Evolutionary conservation across 2,329 filamentous ascomycete genomes (phyloP), one percentile per base, ranked within the genome.

Genomic region (Aspergillus japonicus): DNA sequence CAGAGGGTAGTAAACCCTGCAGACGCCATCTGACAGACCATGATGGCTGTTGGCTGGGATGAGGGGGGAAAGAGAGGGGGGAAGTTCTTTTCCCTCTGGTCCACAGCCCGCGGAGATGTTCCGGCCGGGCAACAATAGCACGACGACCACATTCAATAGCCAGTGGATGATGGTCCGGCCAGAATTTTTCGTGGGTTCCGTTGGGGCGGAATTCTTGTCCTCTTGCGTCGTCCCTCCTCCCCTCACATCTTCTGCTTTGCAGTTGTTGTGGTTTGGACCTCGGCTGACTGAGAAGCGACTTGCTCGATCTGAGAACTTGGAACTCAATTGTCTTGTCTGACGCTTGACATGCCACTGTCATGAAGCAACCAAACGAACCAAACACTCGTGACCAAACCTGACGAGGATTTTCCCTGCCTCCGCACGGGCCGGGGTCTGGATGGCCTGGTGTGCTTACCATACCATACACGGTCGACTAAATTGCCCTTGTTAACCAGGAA

Each of bases 381-480:
- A 35, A 35, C 12, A 35, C 33, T 35, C 39, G 39, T 44, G 39
- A 44, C 39, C 39, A 44, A 19, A 19, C 39, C 39, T n/a, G 39
- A 44, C 39, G 39, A 44, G 39, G 39, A 44, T 44, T 19, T 44
- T 19, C 39, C 39, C 39, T 44, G 39, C 39, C 16, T 44, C 39
- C 39, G 39, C 39, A 44, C 39, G 14, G 39, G 39, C 39, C 39
- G 39, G 14, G 39, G 39, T 44, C n/a, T 44, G 39, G n/a, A 44
- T 44, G 14, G 39, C 14, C 19, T 23, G n/a, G 21, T 29, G 16
- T 44, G 12, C n/a, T 52, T 51, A 53, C 51, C 51, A 44, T 53
- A 53, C 33, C 33, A 42, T 53, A 53, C 51, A n/a, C 16, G 19
- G n/a, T 58, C 56, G 56, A 58, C 56, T 58, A 58, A 58, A 58